phyloP scores from a whole-genome alignment of 768 basidiomycete species.

The Lactifluus hygrophoroides region DNA sequence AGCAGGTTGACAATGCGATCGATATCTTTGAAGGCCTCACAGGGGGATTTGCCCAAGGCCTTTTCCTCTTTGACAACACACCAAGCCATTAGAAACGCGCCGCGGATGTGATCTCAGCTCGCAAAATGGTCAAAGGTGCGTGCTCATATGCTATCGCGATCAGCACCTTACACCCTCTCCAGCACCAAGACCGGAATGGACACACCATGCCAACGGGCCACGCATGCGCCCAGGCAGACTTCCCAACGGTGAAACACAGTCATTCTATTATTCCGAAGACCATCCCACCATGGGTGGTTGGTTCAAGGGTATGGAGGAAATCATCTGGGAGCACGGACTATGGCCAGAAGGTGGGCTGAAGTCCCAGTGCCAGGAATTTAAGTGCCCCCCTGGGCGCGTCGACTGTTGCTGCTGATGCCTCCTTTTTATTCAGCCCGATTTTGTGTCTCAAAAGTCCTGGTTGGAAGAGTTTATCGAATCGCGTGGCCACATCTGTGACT shows the following conservation, averaged over 20 bases:
- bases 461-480: background rate
- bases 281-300: background rate
- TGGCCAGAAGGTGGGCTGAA: background rate
- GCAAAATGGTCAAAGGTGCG: no score
- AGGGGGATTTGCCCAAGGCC: background rate
- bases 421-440: background rate
- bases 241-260: no score
- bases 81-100: constrained; percentile 25
- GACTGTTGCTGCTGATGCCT: background rate
- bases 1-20: background rate
- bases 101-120: background rate
- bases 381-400: background rate
- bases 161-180: background rate
- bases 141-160: background rate
- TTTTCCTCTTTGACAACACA: constrained; percentile 23
- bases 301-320: background rate
- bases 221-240: background rate
- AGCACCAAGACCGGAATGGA: background rate
- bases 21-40: background rate
- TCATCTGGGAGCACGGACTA: background rate
- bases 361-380: background rate
- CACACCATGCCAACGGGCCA: background rate
- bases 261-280: background rate
- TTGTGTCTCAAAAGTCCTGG: background rate
- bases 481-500: background rate